Evolutionary conservation across 495 filamentous ascomycete species (phyloP).

Genomic region (Penicillium coffeae): DNA sequence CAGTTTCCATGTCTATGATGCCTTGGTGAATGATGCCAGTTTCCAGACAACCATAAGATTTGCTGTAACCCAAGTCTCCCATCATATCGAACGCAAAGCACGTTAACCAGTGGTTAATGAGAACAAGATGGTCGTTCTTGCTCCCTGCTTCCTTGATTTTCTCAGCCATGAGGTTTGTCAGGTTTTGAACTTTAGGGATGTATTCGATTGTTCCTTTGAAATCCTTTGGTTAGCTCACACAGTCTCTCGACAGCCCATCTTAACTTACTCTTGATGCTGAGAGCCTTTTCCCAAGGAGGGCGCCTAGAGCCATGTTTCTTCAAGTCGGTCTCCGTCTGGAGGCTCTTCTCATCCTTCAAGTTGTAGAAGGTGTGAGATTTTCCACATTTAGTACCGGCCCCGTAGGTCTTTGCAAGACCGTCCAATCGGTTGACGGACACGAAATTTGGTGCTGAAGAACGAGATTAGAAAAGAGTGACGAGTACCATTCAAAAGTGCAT

Average conservation of each 20-base stretch:
- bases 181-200: not conserved
- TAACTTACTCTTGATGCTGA: conserved; percentile 3
- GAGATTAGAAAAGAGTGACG: not conserved
- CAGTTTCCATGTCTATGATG: not conserved
- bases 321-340: not conserved
- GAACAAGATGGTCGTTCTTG: not conserved
- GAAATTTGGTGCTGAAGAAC: conserved; percentile 1
- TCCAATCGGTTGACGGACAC: conserved; percentile 1
- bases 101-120: conserved; percentile 4
- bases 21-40: conserved; percentile 1
- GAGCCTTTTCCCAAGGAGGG: conserved; percentile 1
- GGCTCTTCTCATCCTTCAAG: not conserved
- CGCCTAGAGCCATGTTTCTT: conserved; percentile 1
- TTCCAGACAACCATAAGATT: conserved; percentile 3
- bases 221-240: not conserved
- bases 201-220: conserved; percentile 1
- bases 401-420: not conserved
- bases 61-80: conserved; percentile 2
- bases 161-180: not conserved
- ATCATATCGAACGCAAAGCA: conserved; percentile 3
- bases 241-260: not conserved
- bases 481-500: not conserved
- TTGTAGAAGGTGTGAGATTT: conserved; percentile 3
- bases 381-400: conserved; percentile 2
- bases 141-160: not conserved